Conservation (phyloP, 306 rosid species). For the Cercis canadensis region DNA sequence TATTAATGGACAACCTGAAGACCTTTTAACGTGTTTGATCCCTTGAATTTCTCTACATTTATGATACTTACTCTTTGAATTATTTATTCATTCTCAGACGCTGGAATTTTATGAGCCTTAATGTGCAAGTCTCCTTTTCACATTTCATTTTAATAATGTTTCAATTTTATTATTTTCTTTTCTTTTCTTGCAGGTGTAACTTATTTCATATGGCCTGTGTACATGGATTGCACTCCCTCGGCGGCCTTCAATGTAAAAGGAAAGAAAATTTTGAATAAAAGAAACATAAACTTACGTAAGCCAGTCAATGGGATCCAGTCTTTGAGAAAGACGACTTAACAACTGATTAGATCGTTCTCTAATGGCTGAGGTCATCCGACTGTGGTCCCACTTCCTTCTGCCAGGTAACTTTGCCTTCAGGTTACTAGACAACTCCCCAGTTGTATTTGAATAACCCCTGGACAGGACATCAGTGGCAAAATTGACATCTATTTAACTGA, state of each 20-base stretch:
- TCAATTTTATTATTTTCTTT: background rate
- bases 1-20: constrained; percentile 9
- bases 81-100: constrained; percentile 2
- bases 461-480: constrained; percentile 91
- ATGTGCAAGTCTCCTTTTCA: background rate
- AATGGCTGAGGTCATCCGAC: constrained; percentile 59
- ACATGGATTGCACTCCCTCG: constrained; percentile 12
- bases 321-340: constrained; percentile 74
- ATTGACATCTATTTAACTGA: constrained; percentile 89
- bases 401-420: constrained; percentile 54
- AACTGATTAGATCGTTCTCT: constrained; percentile 69
- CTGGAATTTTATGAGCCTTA: background rate
- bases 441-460: constrained; percentile 66
- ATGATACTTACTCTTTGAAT: background rate
- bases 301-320: constrained; percentile 98
- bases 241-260: background rate
- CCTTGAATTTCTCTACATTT: background rate
- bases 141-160: constrained; percentile 13
- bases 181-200: constrained; percentile 19
- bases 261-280: constrained; percentile 16
- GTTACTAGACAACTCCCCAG: constrained; percentile 56
- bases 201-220: constrained; percentile 23
- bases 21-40: background rate
- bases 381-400: constrained; percentile 79
- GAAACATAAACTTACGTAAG: constrained; percentile 77